These are phyloP conservation scores for Zizania palustris DNA, from an alignment of 202 grass and related monocot genomes.

Conservation along the genomic window DNA sequence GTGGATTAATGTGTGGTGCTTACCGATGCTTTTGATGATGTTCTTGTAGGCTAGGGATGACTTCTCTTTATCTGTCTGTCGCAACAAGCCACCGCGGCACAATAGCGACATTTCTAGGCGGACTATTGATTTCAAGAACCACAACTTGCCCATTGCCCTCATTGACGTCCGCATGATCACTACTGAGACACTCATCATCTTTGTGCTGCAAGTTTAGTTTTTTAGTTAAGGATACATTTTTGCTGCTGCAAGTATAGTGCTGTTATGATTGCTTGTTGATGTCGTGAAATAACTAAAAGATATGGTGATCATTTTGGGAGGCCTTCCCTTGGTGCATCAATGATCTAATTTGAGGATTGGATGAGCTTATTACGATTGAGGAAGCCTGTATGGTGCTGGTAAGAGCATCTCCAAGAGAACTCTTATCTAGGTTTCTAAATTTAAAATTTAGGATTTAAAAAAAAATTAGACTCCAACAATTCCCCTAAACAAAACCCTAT, in stretches of 20 bases:
- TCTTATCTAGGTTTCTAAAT: too few species aligned
- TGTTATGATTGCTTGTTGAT: conserved; percentile 33
- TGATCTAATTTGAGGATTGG: conserved; percentile 21
- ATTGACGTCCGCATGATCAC: conserved; percentile 94
- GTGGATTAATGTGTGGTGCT: background rate
- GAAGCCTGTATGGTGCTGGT: conserved; percentile 40
- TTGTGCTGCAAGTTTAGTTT: conserved; percentile 41
- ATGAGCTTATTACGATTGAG: conserved; percentile 19
- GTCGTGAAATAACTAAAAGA: conserved; percentile 35
- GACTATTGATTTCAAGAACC: conserved; percentile 85
- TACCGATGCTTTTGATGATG: conserved; percentile 15
- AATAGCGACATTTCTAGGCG: conserved; percentile 71
- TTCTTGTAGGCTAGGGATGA: conserved; percentile 71
- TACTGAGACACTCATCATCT: conserved; percentile 82
- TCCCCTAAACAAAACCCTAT: too few species aligned
- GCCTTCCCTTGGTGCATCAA: conserved; percentile 12
- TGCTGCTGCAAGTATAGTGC: conserved; percentile 8
- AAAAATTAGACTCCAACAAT: too few species aligned
- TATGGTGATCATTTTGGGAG: conserved; percentile 36
- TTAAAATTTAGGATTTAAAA: too few species aligned
- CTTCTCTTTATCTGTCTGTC: conserved; percentile 65
- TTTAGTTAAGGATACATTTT: background rate
- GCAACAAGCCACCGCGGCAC: conserved; percentile 43
- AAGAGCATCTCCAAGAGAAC: too few species aligned
- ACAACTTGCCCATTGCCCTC: conserved; percentile 80